Base-by-base conservation (phyloP, 176 grass and related monocot species). In the Triticum timopheevii region DNA sequence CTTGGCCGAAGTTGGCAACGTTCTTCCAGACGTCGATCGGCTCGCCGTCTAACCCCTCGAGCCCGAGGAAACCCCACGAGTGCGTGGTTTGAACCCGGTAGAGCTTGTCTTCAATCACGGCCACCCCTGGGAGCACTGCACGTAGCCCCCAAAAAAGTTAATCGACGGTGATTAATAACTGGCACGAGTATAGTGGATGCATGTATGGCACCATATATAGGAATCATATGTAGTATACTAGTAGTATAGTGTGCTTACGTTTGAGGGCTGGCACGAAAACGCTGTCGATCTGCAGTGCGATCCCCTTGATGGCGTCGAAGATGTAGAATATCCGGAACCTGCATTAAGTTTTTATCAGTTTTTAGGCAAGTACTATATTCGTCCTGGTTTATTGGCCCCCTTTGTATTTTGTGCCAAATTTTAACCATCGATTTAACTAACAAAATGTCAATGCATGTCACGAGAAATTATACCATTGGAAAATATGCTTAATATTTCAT, bases 11-110 rank as follows among this genome's bases (percentile, higher is more conserved):
- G 0, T 4, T 59, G 12, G 59, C 66, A 6, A 7, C n/a, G 12
- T 25, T 4, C 22, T 61, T 1, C 87, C 87, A 84, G 2, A 40
- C 75, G 15, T 1, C 0, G 4, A 17, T 39, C 9, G 22, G 3
- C 52, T 20, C 1, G 13, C 65, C 81, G 6, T 19, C 0, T 7
- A 2, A 13, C 1, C 3, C 16, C 39, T 47, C 58, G 30, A 84
- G 87, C 7, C 67, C 76, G 16, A 89, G 81, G 75, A 89, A 84
- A 5, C 73, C 65, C 87, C 87, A 89, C 30, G 87, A 89, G 36
- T 24, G 87, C 87, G 87, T 84, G 10, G 87, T 89, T 10, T 28
- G 75, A 16, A 73, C 10, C 17, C 23, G 22, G 54, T n/a, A 5
- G 4, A 65, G 36, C 16, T 1, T 65, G 75, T 79, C 87, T 1